Evolutionary conservation across 371 early-diverging fungal genomes (phyloP), one percentile per base, ranked within the genome.

Genomic region (Dichotomocladium elegans): DNA sequence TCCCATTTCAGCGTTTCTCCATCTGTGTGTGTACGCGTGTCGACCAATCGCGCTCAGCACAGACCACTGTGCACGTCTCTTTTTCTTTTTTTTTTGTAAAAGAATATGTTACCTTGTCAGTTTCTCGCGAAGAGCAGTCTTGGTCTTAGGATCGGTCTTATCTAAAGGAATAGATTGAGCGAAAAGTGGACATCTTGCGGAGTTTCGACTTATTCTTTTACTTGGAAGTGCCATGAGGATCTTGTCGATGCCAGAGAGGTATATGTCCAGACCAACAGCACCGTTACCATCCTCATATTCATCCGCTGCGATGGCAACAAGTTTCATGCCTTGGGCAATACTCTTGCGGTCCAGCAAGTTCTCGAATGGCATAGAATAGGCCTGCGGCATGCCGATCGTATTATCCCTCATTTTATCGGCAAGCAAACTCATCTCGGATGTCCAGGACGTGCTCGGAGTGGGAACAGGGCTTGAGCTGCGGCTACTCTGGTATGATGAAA

Each of bases 151-250:
- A 53, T 60, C 60, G 9, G 60, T 55, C 26, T 60, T 60, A 51
- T 72, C 72, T 72, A 61, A 3, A 31, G 3, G 14, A 40, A 33
- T 52, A 15, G 14, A 52, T n/a, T 14, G 41, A 22, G 26, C 19
- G 17, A n/a, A 41, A 42, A 9, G 15, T 9, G 17, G 8, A 17
- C 33, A 29, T 22, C 24, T 10, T 34, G 19, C 37, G 33, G 31
- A 14, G 14, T 4, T 3, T 11, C 1, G 17, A 0, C 14, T 43
- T 19, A 19, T 1, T 2, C 25, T 53, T 72, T 54, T 76, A 81
- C 81, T 72, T 42, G 81, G 81, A 22, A 81, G 55, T 5, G 81
- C 76, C 65, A 78, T 75, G 28, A 81, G 45, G 26, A 81, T 55
- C 21, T 74, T 76, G 40, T 70, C 77, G 26, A 81, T 53, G 14